Percentiles rank a stretch among this genome's conserved stretches.
Conservation (phyloP, 2,329 filamentous ascomycete genomes). For the Calonectria naviculata region DNA sequence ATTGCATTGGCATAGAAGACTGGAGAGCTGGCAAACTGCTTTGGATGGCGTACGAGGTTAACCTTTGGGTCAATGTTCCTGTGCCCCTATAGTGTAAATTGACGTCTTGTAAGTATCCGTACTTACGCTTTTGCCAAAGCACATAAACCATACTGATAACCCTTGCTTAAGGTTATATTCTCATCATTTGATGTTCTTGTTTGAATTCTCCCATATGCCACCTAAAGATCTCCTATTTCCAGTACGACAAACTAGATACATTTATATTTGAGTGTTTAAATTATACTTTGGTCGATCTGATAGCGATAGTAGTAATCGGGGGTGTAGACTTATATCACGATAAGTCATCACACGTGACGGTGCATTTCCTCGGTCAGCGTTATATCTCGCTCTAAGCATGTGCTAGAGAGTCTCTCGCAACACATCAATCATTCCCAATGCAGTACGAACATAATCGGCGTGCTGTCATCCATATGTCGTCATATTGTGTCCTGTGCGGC, state of each 20-base stretch:
- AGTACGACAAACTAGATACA: background rate
- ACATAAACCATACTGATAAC: too few relatives aligned
- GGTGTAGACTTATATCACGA: background rate
- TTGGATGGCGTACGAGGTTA: too few relatives aligned
- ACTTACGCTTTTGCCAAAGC: too few relatives aligned
- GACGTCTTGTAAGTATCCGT: too few relatives aligned
- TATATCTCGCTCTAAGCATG: background rate
- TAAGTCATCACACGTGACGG: conserved; percentile 1
- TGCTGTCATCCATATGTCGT: background rate
- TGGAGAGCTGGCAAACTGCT: too few relatives aligned
- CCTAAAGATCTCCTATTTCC: background rate
- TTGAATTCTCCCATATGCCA: background rate
- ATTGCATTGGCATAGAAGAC: too few relatives aligned
- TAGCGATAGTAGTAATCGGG: background rate
- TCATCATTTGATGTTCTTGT: too few relatives aligned
- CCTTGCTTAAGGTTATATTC: too few relatives aligned
- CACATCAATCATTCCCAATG: background rate
- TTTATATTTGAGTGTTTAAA: background rate
- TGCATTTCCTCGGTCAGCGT: background rate
- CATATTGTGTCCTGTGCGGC: background rate
- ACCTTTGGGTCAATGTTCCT: too few relatives aligned
- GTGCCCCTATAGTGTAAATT: too few relatives aligned
- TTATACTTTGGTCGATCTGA: background rate
- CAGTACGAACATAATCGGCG: background rate
- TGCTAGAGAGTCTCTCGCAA: background rate